A percentile compares a stretch with the other conserved stretches of the same genome.
Conservation (phyloP, 352 stramenopile species). For the Phytophthora melonis region DNA sequence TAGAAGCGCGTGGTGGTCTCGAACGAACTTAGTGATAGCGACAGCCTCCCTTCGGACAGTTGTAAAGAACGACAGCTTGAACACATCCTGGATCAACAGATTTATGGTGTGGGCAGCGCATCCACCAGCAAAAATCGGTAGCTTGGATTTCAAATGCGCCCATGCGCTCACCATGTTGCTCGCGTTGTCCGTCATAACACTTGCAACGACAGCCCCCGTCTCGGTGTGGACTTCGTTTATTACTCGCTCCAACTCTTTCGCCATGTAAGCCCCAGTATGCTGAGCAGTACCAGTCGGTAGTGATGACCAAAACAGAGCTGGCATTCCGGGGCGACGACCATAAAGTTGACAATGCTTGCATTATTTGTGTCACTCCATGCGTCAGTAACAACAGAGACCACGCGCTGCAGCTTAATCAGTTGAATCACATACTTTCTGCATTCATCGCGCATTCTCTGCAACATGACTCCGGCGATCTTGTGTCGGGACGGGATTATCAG, state of each 20-base stretch:
- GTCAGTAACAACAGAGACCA: no score
- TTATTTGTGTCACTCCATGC: no score
- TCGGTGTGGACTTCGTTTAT: conserved; percentile 8
- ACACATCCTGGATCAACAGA: conserved; percentile 6
- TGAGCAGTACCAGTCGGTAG: no score
- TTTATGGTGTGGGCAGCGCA: conserved; percentile 4
- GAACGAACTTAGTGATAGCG: conserved; percentile 3
- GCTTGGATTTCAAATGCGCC: background rate
- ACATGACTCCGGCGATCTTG: no score
- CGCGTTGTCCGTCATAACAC: background rate
- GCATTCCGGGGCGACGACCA: no score
- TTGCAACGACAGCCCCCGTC: background rate
- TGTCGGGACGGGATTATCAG: no score
- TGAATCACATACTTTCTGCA: no score
- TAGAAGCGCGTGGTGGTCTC: background rate
- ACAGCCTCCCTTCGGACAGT: background rate
- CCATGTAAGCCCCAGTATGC: no score
- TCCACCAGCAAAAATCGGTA: conserved; percentile 12
- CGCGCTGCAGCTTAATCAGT: no score
- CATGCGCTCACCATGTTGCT: background rate
- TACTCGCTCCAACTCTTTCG: background rate
- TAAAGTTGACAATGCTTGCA: no score
- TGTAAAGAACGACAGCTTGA: conserved; percentile 6
- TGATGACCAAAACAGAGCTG: no score
- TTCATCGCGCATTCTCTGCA: no score